Evolutionary conservation across 257 asterid genomes (phyloP).

Genomic region (Capsicum baccatum): DNA sequence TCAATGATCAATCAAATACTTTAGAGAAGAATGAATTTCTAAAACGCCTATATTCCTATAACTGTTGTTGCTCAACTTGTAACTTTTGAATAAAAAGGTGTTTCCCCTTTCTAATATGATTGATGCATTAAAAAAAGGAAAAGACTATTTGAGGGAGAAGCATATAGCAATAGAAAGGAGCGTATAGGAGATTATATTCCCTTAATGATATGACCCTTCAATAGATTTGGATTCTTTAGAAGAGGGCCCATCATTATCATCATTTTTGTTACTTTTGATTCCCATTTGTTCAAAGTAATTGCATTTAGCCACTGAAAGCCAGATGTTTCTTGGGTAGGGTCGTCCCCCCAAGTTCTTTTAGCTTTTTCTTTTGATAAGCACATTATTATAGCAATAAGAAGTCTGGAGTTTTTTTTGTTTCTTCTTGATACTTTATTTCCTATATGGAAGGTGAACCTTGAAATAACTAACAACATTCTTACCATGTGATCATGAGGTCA

Average conservation of each 20-base stretch:
- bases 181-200: slow-evolving; percentile 5
- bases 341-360: neutral
- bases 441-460: too few relatives aligned
- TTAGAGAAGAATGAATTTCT: neutral
- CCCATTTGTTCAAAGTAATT: slow-evolving; percentile 23
- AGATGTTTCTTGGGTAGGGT: slow-evolving; percentile 25
- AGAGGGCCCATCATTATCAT: slow-evolving; percentile 13
- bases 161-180: neutral
- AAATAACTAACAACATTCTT: too few relatives aligned
- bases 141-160: neutral
- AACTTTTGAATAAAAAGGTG: neutral
- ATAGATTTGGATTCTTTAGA: slow-evolving; percentile 31
- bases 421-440: neutral
- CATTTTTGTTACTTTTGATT: slow-evolving; percentile 11
- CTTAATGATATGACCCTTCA: slow-evolving; percentile 23
- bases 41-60: neutral
- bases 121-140: slow-evolving; percentile 7
- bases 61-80: neutral
- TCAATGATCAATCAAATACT: slow-evolving; percentile 8
- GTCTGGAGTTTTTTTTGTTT: neutral
- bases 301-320: slow-evolving; percentile 4
- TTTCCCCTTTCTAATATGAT: neutral
- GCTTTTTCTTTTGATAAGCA: slow-evolving; percentile 22
- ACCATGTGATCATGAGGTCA: too few relatives aligned
- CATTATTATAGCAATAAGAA: neutral